These are phyloP conservation scores for Odontarrhena argentea DNA, from an alignment of 345 rosid genomes.

Conservation along the genomic window DNA sequence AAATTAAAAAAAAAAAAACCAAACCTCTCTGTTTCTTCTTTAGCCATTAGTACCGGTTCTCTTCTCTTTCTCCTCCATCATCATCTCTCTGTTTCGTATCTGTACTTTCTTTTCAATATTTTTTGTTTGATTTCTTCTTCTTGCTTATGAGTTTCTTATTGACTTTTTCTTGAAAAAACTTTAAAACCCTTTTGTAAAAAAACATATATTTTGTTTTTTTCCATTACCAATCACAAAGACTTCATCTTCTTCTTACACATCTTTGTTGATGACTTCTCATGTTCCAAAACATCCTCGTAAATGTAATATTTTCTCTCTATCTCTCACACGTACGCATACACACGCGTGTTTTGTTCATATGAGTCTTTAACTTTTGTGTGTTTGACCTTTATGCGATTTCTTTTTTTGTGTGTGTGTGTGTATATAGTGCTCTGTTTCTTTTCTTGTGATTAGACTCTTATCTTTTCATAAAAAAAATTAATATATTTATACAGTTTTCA, in stretches of 20 bases:
- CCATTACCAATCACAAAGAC: background rate
- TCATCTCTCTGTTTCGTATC: conserved; percentile 30
- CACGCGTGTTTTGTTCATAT: conserved; percentile 31
- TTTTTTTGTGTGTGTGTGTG: background rate
- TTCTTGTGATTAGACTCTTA: conserved; percentile 32
- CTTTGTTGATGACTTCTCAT: conserved; percentile 30
- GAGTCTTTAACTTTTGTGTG: conserved; percentile 30
- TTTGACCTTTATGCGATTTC: conserved; percentile 30
- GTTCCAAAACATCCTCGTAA: conserved; percentile 32
- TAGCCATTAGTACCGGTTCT: conserved; percentile 23
- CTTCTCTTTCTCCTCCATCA: conserved; percentile 22
- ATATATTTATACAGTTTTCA: background rate
- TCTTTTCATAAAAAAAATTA: conserved; percentile 15
- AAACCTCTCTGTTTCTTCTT: conserved; percentile 32
- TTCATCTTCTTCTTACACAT: conserved; percentile 1
- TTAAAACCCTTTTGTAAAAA: no score
- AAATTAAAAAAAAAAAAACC: background rate
- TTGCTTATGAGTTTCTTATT: no score
- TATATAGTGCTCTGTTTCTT: conserved; percentile 22
- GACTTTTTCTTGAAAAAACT: no score
- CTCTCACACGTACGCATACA: background rate
- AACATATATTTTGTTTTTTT: background rate
- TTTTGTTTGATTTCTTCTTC: no score
- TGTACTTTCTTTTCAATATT: conserved; percentile 23
- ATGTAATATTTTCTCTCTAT: conserved; percentile 30